Percentiles rank a stretch among this genome's conserved stretches.
These are phyloP conservation scores for Parietichytrium sp. DNA, from an alignment of 108 stramenopile genomes.

Conservation along the genomic window DNA sequence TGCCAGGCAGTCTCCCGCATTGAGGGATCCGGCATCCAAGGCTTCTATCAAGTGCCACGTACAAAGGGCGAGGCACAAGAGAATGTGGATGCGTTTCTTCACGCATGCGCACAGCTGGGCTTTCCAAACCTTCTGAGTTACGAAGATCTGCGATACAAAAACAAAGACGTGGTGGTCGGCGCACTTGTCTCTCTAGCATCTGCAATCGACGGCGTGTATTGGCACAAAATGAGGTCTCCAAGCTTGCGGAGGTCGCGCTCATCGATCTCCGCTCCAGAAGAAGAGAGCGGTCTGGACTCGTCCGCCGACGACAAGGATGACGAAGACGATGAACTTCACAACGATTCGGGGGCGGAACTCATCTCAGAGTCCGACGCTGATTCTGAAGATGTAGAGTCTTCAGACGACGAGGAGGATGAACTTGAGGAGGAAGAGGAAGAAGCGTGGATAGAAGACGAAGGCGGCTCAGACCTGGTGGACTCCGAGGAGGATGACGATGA, in stretches of 20 bases:
- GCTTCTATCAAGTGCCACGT: neutral
- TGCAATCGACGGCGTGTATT: neutral
- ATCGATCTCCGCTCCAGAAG: too few relatives aligned
- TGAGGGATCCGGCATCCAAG: conserved; percentile 3
- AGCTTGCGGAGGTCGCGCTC: too few relatives aligned
- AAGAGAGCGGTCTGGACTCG: too few relatives aligned
- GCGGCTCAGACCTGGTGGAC: too few relatives aligned
- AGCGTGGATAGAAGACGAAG: too few relatives aligned
- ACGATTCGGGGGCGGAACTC: conserved; percentile 10
- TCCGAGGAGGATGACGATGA: too few relatives aligned
- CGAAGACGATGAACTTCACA: too few relatives aligned
- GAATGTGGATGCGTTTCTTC: conserved; percentile 5
- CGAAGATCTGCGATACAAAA: conserved; percentile 9
- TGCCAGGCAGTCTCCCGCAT: neutral
- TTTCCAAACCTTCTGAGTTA: neutral
- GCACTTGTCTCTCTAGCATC: neutral
- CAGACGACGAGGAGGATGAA: neutral
- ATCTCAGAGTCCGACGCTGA: neutral
- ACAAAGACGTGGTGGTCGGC: conserved; percentile 1
- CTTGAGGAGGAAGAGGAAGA: neutral
- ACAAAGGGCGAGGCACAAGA: neutral
- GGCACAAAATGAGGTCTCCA: conserved; percentile 18
- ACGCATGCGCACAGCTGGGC: neutral
- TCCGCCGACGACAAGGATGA: too few relatives aligned
- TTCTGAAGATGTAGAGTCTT: neutral